Evolutionary conservation across 495 filamentous ascomycete species (phyloP), one percentile per base, ranked within the genome.

Genomic region (Haplographium delicatum): DNA sequence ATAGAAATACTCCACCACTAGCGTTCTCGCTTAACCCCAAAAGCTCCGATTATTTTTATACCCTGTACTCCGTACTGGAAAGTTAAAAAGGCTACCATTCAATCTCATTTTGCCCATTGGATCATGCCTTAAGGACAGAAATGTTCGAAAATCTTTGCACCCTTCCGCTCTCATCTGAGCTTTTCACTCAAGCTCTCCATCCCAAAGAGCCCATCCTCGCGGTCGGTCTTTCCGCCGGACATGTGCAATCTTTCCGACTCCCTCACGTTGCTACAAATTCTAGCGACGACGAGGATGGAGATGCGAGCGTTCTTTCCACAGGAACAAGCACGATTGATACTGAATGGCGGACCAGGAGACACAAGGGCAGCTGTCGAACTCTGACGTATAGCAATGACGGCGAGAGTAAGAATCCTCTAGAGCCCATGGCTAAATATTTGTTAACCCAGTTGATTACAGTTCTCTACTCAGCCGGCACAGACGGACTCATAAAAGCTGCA

Each of bases 101-200:
- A n/a, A n/a, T n/a, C n/a, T n/a, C n/a, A n/a, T n/a, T n/a, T n/a
- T n/a, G n/a, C n/a, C 39, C 39, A 43, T 43, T 43, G 20, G 39
- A 26, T 26, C 24, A 47, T 47, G 44, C 15, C 30, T 27, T 43
- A 28, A 39, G 23, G 18, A 35, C 34, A 45, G 24, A 3, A 18
- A 59, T 60, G 57, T 60, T 62, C 30, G 88, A 95, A 64, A 91
- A 83, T 50, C 76, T 94, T 51, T 95, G 91, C 73, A 88, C 85
- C n/a, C 75, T 96, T 15, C 85, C 89, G 51, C 79, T 98, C 28
- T 74, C 82, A 33, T 76, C 88, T 54, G 94, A 98, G 57, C 74
- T 98, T 59, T 96, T 98, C 72, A 64, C 87, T 1, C 89, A 95
- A 68, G 85, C 85, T 18, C 69, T 95, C 33, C 91, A 98, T 65